Evolutionary conservation across 805 yeast species (phyloP).

Genomic region (Geotrichum ghanense): DNA sequence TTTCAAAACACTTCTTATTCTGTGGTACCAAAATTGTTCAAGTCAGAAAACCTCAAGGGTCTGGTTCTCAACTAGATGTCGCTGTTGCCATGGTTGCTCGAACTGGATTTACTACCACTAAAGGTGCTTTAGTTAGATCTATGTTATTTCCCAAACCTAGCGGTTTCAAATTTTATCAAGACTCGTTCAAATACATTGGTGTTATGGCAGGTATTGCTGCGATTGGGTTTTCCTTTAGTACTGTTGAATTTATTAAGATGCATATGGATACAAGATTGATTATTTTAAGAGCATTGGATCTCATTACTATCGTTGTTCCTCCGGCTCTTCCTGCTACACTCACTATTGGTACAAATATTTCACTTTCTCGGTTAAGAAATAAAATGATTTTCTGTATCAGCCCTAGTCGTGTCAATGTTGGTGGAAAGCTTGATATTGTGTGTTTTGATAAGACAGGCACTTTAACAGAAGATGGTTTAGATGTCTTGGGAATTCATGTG

Average conservation of each 20-base stretch:
- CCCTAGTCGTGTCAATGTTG: constrained; percentile 91
- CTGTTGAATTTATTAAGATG: constrained; percentile 67
- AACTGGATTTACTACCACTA: constrained; percentile 91
- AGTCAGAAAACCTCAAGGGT: constrained; percentile 50
- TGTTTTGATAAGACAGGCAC: constrained; percentile 98
- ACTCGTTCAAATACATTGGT: constrained; percentile 92
- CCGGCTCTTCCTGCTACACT: constrained; percentile 97
- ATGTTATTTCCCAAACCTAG: constrained; percentile 95
- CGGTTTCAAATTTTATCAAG: constrained; percentile 86
- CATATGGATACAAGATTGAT: constrained; percentile 62
- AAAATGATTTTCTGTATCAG: constrained; percentile 77
- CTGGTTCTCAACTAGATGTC: constrained; percentile 33
- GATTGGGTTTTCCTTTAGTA: constrained; percentile 74
- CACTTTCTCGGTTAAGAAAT: constrained; percentile 60
- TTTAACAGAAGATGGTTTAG: constrained; percentile 91
- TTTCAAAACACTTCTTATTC: constrained; percentile 68
- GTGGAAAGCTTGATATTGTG: constrained; percentile 81
- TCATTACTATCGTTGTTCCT: constrained; percentile 94
- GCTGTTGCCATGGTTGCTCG: constrained; percentile 81
- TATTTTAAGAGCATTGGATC: constrained; percentile 80
- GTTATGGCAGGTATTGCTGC: constrained; percentile 82
- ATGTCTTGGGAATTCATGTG: constrained; percentile 57
- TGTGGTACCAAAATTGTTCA: constrained; percentile 85
- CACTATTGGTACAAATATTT: constrained; percentile 93
- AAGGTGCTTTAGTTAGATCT: constrained; percentile 86